Evolutionary conservation across 1,139 yeast genomes (phyloP).

Genomic region (Pichia sp.): DNA sequence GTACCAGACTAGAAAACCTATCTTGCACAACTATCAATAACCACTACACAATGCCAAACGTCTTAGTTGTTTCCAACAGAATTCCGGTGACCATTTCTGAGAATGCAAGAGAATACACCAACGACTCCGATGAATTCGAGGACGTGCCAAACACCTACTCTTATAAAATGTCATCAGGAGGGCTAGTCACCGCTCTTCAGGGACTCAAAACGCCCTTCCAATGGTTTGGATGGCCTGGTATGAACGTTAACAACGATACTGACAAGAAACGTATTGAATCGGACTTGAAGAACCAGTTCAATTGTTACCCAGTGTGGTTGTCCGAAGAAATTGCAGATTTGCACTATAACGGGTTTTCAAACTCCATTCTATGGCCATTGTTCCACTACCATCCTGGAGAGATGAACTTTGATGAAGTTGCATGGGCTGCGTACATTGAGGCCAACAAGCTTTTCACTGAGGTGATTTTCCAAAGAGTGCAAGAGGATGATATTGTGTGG

Average conservation of each 20-base stretch:
- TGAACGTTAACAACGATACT: slow-evolving; percentile 65
- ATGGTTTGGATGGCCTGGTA: slow-evolving; percentile 99
- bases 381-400: slow-evolving; percentile 99
- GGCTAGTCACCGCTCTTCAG: slow-evolving; percentile 90
- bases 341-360: slow-evolving; percentile 94
- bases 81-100: slow-evolving; percentile 80
- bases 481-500: slow-evolving; percentile 85
- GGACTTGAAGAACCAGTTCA: slow-evolving; percentile 71
- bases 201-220: slow-evolving; percentile 88
- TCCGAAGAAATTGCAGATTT: slow-evolving; percentile 87
- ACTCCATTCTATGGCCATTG: slow-evolving; percentile 91
- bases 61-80: slow-evolving; percentile 88
- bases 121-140: slow-evolving; percentile 25
- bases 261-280: slow-evolving; percentile 64
- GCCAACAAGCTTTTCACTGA: slow-evolving; percentile 83
- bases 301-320: slow-evolving; percentile 84
- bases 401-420: slow-evolving; percentile 94
- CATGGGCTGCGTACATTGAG: slow-evolving; percentile 97
- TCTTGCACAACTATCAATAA: too few relatives aligned
- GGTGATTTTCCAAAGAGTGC: slow-evolving; percentile 60
- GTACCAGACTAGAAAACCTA: too few relatives aligned
- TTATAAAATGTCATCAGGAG: slow-evolving; percentile 91
- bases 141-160: slow-evolving; percentile 36
- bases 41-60: slow-evolving; percentile 39
- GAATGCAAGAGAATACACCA: background rate